These are phyloP conservation scores for Trichoderma hamatum DNA, from an alignment of 2,329 filamentous ascomycete species.

Conservation along the genomic window DNA sequence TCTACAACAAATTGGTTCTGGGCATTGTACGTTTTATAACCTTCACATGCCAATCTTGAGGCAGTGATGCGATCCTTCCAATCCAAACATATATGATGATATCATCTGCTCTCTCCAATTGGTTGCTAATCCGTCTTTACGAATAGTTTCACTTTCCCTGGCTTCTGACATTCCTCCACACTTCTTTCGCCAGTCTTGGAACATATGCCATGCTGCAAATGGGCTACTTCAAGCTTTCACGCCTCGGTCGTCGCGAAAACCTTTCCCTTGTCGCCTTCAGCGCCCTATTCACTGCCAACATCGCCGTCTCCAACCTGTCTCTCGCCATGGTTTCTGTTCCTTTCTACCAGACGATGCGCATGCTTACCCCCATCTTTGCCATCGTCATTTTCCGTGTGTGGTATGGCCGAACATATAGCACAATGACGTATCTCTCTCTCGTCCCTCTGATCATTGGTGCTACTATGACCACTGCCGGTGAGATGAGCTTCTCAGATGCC, in stretches of 20 bases:
- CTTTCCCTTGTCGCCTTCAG: conserved; percentile 61
- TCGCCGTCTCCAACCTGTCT: conserved; percentile 66
- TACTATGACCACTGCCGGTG: conserved; percentile 61
- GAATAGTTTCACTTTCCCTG: conserved; percentile 61
- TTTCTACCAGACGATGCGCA: conserved; percentile 67
- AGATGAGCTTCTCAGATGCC: conserved; percentile 63
- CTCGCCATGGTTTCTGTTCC: conserved; percentile 64
- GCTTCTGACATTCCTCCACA: conserved; percentile 62
- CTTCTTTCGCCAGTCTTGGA: conserved; percentile 60
- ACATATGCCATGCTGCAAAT: conserved; percentile 55
- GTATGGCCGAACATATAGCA: conserved; percentile 58
- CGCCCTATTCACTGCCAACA: conserved; percentile 64
- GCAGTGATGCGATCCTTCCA: background rate
- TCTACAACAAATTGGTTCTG: conserved; percentile 63
- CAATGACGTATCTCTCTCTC: conserved; percentile 61
- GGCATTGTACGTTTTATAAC: conserved; percentile 46
- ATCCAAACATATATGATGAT: no score
- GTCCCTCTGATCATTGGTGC: conserved; percentile 64
- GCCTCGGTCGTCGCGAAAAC: conserved; percentile 56
- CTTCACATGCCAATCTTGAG: background rate
- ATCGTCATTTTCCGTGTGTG: conserved; percentile 62
- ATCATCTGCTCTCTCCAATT: background rate
- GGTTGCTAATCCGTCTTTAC: background rate
- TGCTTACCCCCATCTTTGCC: conserved; percentile 63
- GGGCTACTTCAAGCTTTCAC: conserved; percentile 57